Conservation (phyloP, 2,329 filamentous ascomycete species). For the Aspergillus vadensis region DNA sequence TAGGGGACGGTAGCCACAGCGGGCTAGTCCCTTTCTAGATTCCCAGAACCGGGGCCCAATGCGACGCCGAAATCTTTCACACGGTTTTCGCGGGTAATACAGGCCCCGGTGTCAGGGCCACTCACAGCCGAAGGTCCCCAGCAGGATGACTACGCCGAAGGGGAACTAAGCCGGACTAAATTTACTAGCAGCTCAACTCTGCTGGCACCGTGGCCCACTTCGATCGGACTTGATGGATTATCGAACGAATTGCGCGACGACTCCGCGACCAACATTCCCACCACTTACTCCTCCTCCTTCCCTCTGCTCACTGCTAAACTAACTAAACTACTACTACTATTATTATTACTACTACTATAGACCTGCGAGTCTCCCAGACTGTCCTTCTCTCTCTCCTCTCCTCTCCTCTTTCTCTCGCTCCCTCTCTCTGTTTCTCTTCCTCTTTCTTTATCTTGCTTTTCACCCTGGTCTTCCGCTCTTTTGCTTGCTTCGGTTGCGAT, state of each 20-base stretch:
- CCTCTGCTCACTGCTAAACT: slow-evolving; percentile 3
- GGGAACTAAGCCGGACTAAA: slow-evolving; percentile 10
- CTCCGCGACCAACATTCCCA: slow-evolving; percentile 8
- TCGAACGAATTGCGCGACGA: slow-evolving; percentile 23
- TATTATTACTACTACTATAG: slow-evolving; percentile 13
- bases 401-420: neutral
- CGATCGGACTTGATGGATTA: slow-evolving; percentile 25
- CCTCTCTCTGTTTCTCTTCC: neutral
- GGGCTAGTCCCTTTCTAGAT: no score
- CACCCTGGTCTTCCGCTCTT: neutral
- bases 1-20: neutral
- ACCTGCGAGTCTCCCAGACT: slow-evolving; percentile 4
- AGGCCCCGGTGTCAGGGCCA: slow-evolving; percentile 11
- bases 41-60: neutral
- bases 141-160: slow-evolving; percentile 20
- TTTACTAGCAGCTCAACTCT: slow-evolving; percentile 3
- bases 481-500: slow-evolving; percentile 5
- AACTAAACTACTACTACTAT: neutral
- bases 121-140: slow-evolving; percentile 16
- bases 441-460: neutral
- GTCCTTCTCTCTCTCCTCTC: neutral
- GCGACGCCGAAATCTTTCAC: slow-evolving; percentile 4
- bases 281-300: slow-evolving; percentile 7
- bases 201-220: slow-evolving; percentile 18
- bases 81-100: slow-evolving; percentile 1